Base-by-base conservation (phyloP, 106 monocot genomes). In the Hemerocallis citrina region DNA sequence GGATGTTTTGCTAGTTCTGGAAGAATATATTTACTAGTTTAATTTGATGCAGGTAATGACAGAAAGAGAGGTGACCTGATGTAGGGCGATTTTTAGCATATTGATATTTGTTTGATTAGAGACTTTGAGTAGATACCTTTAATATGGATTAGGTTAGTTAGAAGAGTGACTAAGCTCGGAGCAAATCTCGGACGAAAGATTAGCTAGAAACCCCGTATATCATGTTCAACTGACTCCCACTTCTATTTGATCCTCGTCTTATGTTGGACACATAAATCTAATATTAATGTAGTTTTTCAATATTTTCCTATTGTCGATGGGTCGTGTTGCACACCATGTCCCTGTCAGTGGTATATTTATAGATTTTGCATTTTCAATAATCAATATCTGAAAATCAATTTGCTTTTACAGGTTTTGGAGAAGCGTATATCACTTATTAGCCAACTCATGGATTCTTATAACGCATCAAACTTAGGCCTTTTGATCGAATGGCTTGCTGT, bases 401-500 rank as follows among this genome's bases (percentile, higher is more conserved):
- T 19, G 32, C 8, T 25, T 41, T 42, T 27, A 24, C 61, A 61
- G 61, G 61, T 12, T 61, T 15, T 61, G 42, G 61, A 42, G 41
- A 42, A 16, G 40, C 61, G 41, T 42, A n/a, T 42, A 41, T 61
- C 42, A 42, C 61, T 61, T 41, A 61, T 61, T 28, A 41, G 15
- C 10, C 61, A 61, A 42, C 40, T 61, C 16, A 13, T 10, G 42
- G 28, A 61, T 39, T 24, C 14, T 38, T 59, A 39, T 40, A 12
- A 42, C 24, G 1, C 28, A 1, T 61, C 61, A 27, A 41, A 61
- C 27, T 15, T 42, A 29, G 42, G 25, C 41, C 40, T 25, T 61
- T 27, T 61, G 42, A 29, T 41, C 10, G 61, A 61, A 25, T 61
- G 61, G 34, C 61, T 61, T 61, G 10, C 29, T 41, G 61, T 61